A percentile compares a stretch with the other conserved stretches of the same genome.
phyloP scores from a whole-genome alignment of 2,329 filamentous ascomycete species.

The Colletotrichum cordylinicola region DNA sequence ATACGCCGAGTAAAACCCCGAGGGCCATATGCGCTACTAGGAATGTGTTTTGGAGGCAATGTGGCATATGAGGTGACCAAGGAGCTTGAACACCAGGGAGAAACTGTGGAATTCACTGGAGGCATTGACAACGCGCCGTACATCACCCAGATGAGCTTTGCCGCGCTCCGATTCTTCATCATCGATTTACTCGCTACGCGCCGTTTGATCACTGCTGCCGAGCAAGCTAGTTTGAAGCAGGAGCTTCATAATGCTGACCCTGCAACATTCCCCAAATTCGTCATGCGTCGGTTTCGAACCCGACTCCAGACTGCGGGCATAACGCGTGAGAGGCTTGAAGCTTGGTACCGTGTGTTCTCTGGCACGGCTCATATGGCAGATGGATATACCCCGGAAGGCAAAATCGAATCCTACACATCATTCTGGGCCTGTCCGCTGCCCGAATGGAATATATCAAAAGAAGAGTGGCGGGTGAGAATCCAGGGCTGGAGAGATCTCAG shows the following conservation, averaged over 20 bases:
- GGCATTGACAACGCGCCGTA: conserved; percentile 4
- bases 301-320: neutral
- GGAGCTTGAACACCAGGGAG: neutral
- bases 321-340: neutral
- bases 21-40: neutral
- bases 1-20: neutral
- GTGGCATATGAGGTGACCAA: neutral
- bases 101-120: neutral
- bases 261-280: neutral
- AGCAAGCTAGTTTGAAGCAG: neutral
- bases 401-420: neutral
- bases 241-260: neutral
- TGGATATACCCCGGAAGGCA: neutral
- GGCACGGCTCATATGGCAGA: neutral
- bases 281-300: neutral
- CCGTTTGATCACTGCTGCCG: neutral
- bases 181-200: neutral
- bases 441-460: neutral
- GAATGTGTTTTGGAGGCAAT: conserved; percentile 1
- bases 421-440: neutral
- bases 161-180: conserved; percentile 1
- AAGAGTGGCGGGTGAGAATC: neutral
- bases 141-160: conserved; percentile 2
- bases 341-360: neutral
- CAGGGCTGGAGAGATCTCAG: neutral